phyloP scores from a whole-genome alignment of 352 stramenopile genomes.

The Pythium sp. region DNA sequence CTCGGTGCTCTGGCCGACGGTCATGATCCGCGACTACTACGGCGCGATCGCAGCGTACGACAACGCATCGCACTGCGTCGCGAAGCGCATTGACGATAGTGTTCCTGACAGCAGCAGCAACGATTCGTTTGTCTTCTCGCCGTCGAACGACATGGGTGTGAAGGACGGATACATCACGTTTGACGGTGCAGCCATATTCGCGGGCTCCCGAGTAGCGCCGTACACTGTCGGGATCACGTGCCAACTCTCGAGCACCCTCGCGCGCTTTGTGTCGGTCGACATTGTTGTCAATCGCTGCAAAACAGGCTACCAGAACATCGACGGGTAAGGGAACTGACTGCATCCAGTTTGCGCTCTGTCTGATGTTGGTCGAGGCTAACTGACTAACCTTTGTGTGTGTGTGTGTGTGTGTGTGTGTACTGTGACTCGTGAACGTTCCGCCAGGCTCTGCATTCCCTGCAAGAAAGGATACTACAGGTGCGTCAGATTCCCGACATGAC shows the following conservation, averaged over 20 bases:
- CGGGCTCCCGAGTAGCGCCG: slow-evolving; percentile 24
- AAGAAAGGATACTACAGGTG: slow-evolving; percentile 71
- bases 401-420: neutral
- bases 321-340: slow-evolving; percentile 32
- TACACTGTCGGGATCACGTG: slow-evolving; percentile 52
- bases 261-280: slow-evolving; percentile 19
- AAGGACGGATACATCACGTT: slow-evolving; percentile 53
- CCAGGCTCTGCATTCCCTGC: slow-evolving; percentile 49
- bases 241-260: slow-evolving; percentile 22
- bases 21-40: slow-evolving; percentile 64
- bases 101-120: slow-evolving; percentile 14
- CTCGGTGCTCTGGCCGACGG: slow-evolving; percentile 47
- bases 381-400: neutral
- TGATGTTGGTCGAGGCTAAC: neutral
- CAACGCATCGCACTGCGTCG: slow-evolving; percentile 20
- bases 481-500: neutral
- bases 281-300: slow-evolving; percentile 56
- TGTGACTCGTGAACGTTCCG: neutral
- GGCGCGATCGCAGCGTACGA: slow-evolving; percentile 45
- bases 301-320: slow-evolving; percentile 54
- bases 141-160: slow-evolving; percentile 24
- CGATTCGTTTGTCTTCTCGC: slow-evolving; percentile 46
- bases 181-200: slow-evolving; percentile 31
- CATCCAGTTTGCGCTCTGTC: neutral
- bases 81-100: slow-evolving; percentile 26